A percentile compares a stretch with the other conserved stretches of the same genome.
Conservation (phyloP, 331 rosid species). For the Pyrus hybrid region DNA sequence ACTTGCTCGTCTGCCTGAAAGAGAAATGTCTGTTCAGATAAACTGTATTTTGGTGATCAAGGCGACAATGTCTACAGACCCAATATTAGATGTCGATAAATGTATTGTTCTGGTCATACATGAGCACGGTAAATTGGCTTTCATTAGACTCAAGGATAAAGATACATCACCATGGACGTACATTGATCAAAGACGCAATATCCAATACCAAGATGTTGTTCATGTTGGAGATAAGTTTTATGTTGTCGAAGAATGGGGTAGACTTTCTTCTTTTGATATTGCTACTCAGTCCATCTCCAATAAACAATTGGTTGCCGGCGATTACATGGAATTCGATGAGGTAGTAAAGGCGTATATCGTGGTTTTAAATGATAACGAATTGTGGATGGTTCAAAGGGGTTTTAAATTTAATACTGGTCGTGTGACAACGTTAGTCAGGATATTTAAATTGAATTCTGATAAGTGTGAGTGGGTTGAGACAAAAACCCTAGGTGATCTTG, state of each 20-base stretch:
- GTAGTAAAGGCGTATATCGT: not conserved
- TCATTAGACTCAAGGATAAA: not conserved
- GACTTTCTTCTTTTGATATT: not conserved
- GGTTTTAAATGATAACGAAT: not conserved
- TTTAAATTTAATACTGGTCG: not conserved
- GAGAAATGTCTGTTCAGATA: not conserved
- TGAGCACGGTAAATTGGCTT: not conserved
- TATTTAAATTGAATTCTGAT: not conserved
- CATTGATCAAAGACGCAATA: not conserved
- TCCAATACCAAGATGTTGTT: not conserved
- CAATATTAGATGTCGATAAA: not conserved
- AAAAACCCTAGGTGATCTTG: not conserved
- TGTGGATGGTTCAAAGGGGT: not conserved
- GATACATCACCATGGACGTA: not conserved
- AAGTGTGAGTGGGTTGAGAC: not conserved
- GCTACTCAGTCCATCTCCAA: not conserved
- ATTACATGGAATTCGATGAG: accelerated
- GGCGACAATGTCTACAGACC: not conserved
- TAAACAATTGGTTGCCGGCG: not conserved
- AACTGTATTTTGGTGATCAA: not conserved
- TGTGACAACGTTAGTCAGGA: not conserved
- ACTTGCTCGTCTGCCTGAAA: accelerated
- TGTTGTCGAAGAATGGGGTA: accelerated
- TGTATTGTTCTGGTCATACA: not conserved
- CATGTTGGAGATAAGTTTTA: not conserved